Evolutionary conservation across 768 basidiomycete species (phyloP).

Genomic region (Psilocybe tampanensis): DNA sequence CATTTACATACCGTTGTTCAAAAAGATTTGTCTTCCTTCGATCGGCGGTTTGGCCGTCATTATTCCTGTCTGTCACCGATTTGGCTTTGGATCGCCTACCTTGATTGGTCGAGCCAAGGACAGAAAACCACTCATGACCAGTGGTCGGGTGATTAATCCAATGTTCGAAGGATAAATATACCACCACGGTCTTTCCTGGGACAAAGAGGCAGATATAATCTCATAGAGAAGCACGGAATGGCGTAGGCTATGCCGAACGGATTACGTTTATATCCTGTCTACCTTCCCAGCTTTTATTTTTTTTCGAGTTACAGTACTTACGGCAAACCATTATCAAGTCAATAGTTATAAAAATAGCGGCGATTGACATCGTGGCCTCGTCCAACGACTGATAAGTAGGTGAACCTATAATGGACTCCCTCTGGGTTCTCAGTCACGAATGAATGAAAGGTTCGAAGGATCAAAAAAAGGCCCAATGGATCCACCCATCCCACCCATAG

Average conservation of each 20-base stretch:
- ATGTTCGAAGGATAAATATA: slow-evolving; percentile 3
- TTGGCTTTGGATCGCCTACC: background rate
- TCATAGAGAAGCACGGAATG: slow-evolving; percentile 3
- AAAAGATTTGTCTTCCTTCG: slow-evolving; percentile 15
- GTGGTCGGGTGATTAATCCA: slow-evolving; percentile 17
- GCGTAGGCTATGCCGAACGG: background rate
- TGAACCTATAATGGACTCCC: slow-evolving; percentile 2
- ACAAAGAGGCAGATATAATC: slow-evolving; percentile 1
- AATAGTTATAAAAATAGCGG: slow-evolving; percentile 7
- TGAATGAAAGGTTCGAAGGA: background rate
- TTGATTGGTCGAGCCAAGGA: slow-evolving; percentile 8
- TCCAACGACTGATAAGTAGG: background rate
- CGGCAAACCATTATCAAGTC: too few relatives aligned
- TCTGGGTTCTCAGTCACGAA: slow-evolving; percentile 6
- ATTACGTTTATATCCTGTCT: slow-evolving; percentile 7
- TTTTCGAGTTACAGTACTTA: slow-evolving; percentile 7
- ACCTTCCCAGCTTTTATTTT: too few relatives aligned
- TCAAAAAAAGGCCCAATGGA: slow-evolving; percentile 5
- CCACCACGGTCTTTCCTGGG: slow-evolving; percentile 1
- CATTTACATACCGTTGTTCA: slow-evolving; percentile 10
- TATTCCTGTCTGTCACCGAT: background rate
- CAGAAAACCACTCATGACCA: slow-evolving; percentile 18
- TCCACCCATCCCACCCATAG: too few relatives aligned
- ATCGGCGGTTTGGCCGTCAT: slow-evolving; percentile 11
- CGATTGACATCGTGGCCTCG: too few relatives aligned